Percentiles rank a stretch among this genome's conserved stretches.
Conservation (phyloP, 176 grass and related monocot genomes). For the Rhynchospora pubera region DNA sequence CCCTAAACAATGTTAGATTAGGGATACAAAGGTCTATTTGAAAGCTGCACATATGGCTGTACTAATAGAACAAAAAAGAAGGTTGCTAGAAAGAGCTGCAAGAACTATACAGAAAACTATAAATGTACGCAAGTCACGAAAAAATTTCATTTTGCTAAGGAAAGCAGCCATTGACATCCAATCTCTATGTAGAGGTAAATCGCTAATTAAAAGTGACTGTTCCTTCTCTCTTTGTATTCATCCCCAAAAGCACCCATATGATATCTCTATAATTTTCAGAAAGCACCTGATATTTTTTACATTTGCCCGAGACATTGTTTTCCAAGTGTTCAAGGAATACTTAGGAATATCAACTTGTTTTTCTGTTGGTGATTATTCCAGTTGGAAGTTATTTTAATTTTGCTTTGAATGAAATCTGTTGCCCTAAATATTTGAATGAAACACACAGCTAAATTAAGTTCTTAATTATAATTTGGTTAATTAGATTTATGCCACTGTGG, state of each 20-base stretch:
- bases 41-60: slow-evolving; percentile 96
- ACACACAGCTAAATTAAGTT: neutral
- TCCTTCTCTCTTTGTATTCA: neutral
- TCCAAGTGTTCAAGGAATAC: neutral
- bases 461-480: too few relatives aligned
- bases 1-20: slow-evolving; percentile 44
- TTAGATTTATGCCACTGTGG: too few relatives aligned
- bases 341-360: neutral
- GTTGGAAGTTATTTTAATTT: neutral
- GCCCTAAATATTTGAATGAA: neutral
- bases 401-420: neutral
- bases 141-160: slow-evolving; percentile 61
- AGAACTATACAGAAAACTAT: slow-evolving; percentile 88
- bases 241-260: neutral
- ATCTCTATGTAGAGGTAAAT: slow-evolving; percentile 72
- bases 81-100: slow-evolving; percentile 85
- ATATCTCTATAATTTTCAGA: too few relatives aligned
- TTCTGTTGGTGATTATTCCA: neutral
- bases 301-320: neutral
- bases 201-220: neutral
- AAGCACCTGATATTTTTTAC: neutral
- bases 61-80: slow-evolving; percentile 68
- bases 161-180: slow-evolving; percentile 63
- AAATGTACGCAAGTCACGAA: slow-evolving; percentile 56
- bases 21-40: slow-evolving; percentile 86